Evolutionary conservation across 495 filamentous ascomycete genomes (phyloP), one percentile per base, ranked within the genome.

Genomic region (Halenospora varia): DNA sequence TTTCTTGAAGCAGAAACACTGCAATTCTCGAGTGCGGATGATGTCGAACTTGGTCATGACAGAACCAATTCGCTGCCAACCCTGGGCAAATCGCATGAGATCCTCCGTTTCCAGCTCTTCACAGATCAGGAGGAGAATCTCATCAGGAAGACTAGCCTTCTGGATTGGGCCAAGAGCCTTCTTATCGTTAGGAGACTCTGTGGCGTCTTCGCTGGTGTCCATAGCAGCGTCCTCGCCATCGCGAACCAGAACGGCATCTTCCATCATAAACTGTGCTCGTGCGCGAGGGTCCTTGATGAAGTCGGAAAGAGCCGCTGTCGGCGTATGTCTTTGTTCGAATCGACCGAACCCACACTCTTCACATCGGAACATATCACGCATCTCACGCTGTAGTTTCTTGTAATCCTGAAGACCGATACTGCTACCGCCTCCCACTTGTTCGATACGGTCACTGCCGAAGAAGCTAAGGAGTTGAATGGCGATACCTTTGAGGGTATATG

Each of bases 401-500:
- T 58, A 62, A 1, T 3, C 15, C 10, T 51, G 25, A 3, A 64
- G 54, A 24, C 58, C 25, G 10, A 57, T 20, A 20, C 15, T 19
- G 20, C 51, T 15, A 9, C 26, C 48, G 39, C 62, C 62, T 23
- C 55, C 49, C 8, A 66, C 64, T 51, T 80, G 75, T 52, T 79
- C 77, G 17, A 80, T 35, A 44, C 55, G 67, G 60, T 79, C 75
- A 57, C 80, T 77, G 60, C 77, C 72, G 71, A 86, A 77, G 74
- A 87, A 81, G 71, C 78, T 84, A 63, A 86, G 74, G 40, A 81
- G 63, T 64, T 84, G 77, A 54, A 81, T 75, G 45, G 68, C 67
- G 56, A 78, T 76, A 22, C 73, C 70, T 60, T 75, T 77, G 25
- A 79, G 70, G 1, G 77, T 79, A 50, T 79, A 81, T 22, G 78